Conservation (phyloP, 2,329 filamentous ascomycete genomes). For the Monilinia aucupariae region DNA sequence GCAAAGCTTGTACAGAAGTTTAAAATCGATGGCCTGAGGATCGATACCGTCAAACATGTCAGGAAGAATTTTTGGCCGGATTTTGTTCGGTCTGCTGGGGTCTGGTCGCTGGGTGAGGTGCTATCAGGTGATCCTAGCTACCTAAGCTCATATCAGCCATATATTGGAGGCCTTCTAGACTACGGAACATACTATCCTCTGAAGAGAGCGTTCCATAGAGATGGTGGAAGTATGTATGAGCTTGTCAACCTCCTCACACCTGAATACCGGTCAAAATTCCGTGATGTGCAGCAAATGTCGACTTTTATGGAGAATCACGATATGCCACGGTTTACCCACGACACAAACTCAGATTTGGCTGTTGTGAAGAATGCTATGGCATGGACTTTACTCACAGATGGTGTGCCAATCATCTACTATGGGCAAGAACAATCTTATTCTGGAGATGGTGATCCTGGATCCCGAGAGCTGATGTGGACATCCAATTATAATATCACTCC, state of each 20-base stretch:
- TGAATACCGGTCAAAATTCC: slow-evolving; percentile 38
- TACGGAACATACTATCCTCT: slow-evolving; percentile 43
- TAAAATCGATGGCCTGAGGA: slow-evolving; percentile 43
- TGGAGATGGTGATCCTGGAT: slow-evolving; percentile 37
- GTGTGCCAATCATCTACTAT: slow-evolving; percentile 48
- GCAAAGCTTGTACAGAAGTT: slow-evolving; percentile 39
- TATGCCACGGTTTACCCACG: slow-evolving; percentile 37
- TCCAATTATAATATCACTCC: slow-evolving; percentile 36
- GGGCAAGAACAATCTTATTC: slow-evolving; percentile 47
- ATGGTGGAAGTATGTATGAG: slow-evolving; percentile 29
- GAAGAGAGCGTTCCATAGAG: slow-evolving; percentile 16
- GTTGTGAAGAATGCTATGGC: slow-evolving; percentile 43
- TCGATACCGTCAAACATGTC: slow-evolving; percentile 45
- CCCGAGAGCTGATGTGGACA: slow-evolving; percentile 42
- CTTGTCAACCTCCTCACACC: slow-evolving; percentile 33
- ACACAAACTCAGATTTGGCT: slow-evolving; percentile 24
- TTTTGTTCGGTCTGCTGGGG: slow-evolving; percentile 48
- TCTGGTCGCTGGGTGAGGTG: slow-evolving; percentile 57
- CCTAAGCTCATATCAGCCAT: slow-evolving; percentile 41
- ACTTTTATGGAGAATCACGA: slow-evolving; percentile 43
- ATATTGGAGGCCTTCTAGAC: slow-evolving; percentile 53
- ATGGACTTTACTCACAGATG: slow-evolving; percentile 45
- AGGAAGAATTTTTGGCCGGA: slow-evolving; percentile 47
- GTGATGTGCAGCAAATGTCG: slow-evolving; percentile 38
- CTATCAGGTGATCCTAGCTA: slow-evolving; percentile 42